Conservation (phyloP, 1,284 basidiomycete species). For the Mrakiaceae sp. region DNA sequence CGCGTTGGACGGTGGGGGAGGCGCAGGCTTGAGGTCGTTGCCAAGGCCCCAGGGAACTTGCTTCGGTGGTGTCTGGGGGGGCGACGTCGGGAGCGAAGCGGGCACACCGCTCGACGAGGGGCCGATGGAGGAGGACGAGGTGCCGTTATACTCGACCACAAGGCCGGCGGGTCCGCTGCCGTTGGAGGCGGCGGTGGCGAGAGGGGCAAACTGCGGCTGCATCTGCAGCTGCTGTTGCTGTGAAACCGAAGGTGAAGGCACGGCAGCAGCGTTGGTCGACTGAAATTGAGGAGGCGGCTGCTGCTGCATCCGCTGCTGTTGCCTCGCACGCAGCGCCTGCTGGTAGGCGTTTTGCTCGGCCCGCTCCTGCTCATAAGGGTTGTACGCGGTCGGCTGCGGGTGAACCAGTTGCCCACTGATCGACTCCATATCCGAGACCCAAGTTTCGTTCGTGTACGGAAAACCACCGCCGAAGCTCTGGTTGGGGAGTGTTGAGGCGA, state of each 20-base stretch:
- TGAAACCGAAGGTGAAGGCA: background rate
- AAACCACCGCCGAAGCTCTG: background rate
- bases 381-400: background rate
- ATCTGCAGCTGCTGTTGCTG: background rate
- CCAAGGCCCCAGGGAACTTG: conserved; percentile 8
- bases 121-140: background rate
- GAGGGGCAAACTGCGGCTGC: background rate
- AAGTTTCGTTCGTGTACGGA: background rate
- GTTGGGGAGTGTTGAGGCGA: background rate
- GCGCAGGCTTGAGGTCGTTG: conserved; percentile 2
- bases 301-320: background rate
- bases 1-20: background rate
- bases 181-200: background rate
- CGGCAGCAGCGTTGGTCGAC: background rate
- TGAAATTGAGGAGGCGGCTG: background rate
- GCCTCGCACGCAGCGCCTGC: background rate
- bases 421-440: background rate
- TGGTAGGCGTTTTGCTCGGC: too few species aligned
- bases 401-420: background rate
- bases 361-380: background rate
- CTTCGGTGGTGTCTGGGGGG: background rate
- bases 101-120: background rate
- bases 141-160: too few species aligned
- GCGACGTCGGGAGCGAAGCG: background rate
- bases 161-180: background rate